Conservation (phyloP, 352 stramenopile genomes). For the Phytophthora tubulina region DNA sequence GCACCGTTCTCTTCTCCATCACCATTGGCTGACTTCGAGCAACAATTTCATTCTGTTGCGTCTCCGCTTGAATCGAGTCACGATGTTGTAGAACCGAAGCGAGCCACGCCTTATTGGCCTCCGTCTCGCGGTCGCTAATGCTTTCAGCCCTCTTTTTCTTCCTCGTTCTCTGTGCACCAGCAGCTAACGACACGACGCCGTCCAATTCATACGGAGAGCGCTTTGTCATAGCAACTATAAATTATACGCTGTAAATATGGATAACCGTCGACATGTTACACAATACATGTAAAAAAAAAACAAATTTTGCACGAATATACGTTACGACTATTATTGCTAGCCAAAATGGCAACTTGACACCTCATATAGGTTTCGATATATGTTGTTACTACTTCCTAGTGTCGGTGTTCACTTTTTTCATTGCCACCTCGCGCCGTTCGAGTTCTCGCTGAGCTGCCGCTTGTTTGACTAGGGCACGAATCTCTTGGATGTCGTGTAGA, state of each 20-base stretch:
- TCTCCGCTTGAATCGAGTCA: slow-evolving; percentile 9
- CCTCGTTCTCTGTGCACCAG: slow-evolving; percentile 12
- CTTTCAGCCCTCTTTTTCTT: slow-evolving; percentile 40
- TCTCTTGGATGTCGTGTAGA: slow-evolving; percentile 37
- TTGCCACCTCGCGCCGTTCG: slow-evolving; percentile 9
- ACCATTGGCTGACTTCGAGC: slow-evolving; percentile 10
- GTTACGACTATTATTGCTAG: slow-evolving; percentile 19
- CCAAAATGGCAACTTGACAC: neutral
- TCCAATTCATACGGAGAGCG: slow-evolving; percentile 54
- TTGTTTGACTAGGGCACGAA: slow-evolving; percentile 37
- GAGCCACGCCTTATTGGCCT: slow-evolving; percentile 37
- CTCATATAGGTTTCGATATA: slow-evolving; percentile 21
- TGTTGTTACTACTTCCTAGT: too few species aligned
- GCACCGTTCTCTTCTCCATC: slow-evolving; percentile 20
- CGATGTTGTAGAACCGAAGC: slow-evolving; percentile 28
- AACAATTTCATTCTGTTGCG: slow-evolving; percentile 17
- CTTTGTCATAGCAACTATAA: slow-evolving; percentile 37
- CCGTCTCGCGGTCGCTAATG: slow-evolving; percentile 8
- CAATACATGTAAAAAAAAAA: neutral
- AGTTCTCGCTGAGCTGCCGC: slow-evolving; percentile 13
- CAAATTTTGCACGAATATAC: slow-evolving; percentile 17
- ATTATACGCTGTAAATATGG: too few species aligned
- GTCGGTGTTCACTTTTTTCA: neutral
- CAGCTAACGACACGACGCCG: slow-evolving; percentile 8
- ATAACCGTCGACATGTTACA: slow-evolving; percentile 12